Percentiles rank a stretch among this genome's conserved stretches.
Conservation (phyloP, 2,329 filamentous ascomycete genomes). For the Cordyceps militaris region DNA sequence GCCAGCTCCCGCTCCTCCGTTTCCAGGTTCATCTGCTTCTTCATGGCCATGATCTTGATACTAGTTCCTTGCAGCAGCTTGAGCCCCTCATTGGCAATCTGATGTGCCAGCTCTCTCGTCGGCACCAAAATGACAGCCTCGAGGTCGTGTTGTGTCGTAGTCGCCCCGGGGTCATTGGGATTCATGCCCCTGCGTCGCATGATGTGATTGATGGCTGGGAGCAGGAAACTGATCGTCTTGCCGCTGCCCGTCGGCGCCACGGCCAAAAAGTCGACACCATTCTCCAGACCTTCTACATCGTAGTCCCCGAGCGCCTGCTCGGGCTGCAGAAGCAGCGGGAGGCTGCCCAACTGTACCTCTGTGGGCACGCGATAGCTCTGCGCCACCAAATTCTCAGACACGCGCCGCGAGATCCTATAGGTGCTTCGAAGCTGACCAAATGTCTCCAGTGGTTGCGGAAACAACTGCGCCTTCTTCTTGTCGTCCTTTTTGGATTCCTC, state of each 20-base stretch:
- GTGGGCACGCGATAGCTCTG: conserved; percentile 86
- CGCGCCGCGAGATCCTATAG: conserved; percentile 65
- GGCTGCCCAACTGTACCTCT: conserved; percentile 81
- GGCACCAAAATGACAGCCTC: conserved; percentile 68
- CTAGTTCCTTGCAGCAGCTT: conserved; percentile 73
- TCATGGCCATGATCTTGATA: conserved; percentile 73
- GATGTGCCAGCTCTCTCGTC: conserved; percentile 69
- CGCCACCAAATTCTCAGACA: conserved; percentile 72
- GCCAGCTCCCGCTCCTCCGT: conserved; percentile 35
- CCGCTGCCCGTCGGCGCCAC: conserved; percentile 94
- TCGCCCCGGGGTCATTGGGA: conserved; percentile 30
- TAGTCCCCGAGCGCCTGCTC: conserved; percentile 40
- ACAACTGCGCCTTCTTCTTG: conserved; percentile 57
- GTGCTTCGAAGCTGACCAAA: conserved; percentile 65
- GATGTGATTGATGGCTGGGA: conserved; percentile 76
- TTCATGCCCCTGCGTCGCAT: conserved; percentile 48
- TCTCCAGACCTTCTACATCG: conserved; percentile 24
- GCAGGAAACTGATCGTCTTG: conserved; percentile 89
- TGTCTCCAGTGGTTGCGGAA: conserved; percentile 69
- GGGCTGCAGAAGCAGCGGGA: conserved; percentile 68
- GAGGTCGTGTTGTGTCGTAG: conserved; percentile 38
- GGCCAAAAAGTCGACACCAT: conserved; percentile 66
- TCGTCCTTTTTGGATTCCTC: conserved; percentile 42
- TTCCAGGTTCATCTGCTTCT: conserved; percentile 71
- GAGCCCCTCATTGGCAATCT: conserved; percentile 78